Evolutionary conservation across 306 rosid species (phyloP), one percentile per base, ranked within the genome.

Genomic region (Alnus rubra): DNA sequence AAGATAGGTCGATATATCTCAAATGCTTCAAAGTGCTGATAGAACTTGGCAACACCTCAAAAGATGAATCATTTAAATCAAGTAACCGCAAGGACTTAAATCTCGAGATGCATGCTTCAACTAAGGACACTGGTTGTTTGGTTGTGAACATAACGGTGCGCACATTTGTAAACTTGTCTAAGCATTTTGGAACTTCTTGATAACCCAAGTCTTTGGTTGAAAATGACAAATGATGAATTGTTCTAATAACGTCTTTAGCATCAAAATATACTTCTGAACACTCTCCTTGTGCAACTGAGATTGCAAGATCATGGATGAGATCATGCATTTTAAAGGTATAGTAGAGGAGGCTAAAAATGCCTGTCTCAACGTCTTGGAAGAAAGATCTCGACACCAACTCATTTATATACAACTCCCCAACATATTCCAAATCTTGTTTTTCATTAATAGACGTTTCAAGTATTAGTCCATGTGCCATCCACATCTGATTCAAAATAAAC

Each of bases 401-500:
- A n/a, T 62, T 45, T 55, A 79, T 68, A 7, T 44, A 79, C 33
- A 63, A 69, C 18, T 70, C 11, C 2, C 84, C 86, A 67, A 83
- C 79, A 9, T 75, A 72, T 78, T 86, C 87, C 42, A 77, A 39
- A 28, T 70, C 80, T 16, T 16, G 23, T 2, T 28, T 80, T 54
- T 58, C 60, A 16, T 12, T 39, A 0, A 63, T 9, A 71, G 81
- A 51, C 10, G 76, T 47, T 19, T 19, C 78, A 48, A 76, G 80
- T 51, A 79, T 62, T 12, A 49, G 13, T 33, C 68, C 87, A 2
- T 58, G 58, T 71, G 87, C 81, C 83, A 79, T 75, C 87, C 81
- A 83, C 16, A 75, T 19, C 1, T 1, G 42, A 35, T 70, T 67
- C 75, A 82, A 44, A 0, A 49, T 12, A 11, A 4, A 4, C 9